Conservation (phyloP, 495 filamentous ascomycete genomes). For the Saxispiralis lemnorum region DNA sequence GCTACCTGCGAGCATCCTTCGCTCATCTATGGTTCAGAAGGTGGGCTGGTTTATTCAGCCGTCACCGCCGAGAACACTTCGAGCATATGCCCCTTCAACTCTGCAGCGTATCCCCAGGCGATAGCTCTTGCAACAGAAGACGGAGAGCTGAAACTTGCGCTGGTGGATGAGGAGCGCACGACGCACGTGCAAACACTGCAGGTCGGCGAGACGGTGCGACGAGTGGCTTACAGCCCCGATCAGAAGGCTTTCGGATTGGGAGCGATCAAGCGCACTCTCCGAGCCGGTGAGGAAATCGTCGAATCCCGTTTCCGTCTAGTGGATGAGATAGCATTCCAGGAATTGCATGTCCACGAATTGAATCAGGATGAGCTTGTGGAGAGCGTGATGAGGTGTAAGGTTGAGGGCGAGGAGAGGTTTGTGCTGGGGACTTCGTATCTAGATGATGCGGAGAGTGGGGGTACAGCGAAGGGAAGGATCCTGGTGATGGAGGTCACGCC, state of each 20-base stretch:
- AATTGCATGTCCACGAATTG: constrained; percentile 26
- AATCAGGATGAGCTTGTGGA: constrained; percentile 63
- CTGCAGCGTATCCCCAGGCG: constrained; percentile 59
- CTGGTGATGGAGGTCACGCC: constrained; percentile 67
- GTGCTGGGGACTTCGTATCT: constrained; percentile 72
- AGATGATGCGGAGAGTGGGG: constrained; percentile 32
- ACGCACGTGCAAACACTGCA: constrained; percentile 69
- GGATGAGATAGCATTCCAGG: constrained; percentile 26
- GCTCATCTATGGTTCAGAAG: constrained; percentile 76
- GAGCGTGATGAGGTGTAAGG: constrained; percentile 59
- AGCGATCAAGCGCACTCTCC: constrained; percentile 49
- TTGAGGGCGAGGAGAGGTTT: constrained; percentile 66
- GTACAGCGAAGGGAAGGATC: constrained; percentile 51
- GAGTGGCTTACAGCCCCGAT: constrained; percentile 66
- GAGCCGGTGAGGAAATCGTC: constrained; percentile 39
- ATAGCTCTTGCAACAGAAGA: constrained; percentile 55
- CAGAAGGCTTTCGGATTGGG: constrained; percentile 76
- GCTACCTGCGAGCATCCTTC: constrained; percentile 87
- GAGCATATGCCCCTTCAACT: constrained; percentile 64
- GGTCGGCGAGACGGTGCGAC: constrained; percentile 66
- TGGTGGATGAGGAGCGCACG: constrained; percentile 66
- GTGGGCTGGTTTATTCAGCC: constrained; percentile 77
- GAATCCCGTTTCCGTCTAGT: constrained; percentile 41
- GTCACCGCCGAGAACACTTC: constrained; percentile 81
- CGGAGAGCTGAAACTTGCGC: constrained; percentile 57